Conservation (phyloP, 306 rosid species). For the Aeschynomene evenia region DNA sequence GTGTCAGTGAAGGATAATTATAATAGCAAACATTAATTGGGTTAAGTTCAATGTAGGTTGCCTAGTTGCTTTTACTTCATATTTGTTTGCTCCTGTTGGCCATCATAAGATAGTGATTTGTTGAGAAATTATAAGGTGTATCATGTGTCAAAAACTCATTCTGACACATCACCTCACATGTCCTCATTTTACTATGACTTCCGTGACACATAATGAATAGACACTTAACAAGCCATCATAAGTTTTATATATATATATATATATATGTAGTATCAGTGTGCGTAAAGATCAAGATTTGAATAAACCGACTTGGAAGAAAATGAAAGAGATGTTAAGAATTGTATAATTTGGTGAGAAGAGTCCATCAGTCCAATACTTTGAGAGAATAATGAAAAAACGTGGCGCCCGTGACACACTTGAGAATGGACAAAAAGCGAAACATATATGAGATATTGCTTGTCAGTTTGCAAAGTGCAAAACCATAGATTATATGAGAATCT, state of each 20-base stretch:
- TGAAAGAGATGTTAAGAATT: background rate
- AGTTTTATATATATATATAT: background rate
- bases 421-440: background rate
- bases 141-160: constrained; percentile 4
- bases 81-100: constrained; percentile 24
- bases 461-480: background rate
- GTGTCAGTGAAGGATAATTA: constrained; percentile 31
- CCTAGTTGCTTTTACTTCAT: constrained; percentile 34
- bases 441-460: background rate
- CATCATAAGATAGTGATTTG: constrained; percentile 17
- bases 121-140: background rate
- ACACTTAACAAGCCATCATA: background rate
- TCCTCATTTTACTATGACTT: background rate
- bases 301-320: background rate
- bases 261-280: background rate
- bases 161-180: constrained; percentile 30
- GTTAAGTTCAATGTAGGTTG: constrained; percentile 35
- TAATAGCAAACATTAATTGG: constrained; percentile 22
- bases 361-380: background rate
- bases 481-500: background rate
- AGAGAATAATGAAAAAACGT: constrained; percentile 25
- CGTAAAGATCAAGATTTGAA: background rate
- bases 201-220: background rate
- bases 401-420: constrained; percentile 29
- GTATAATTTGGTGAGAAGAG: constrained; percentile 23